Conservation (phyloP, 1,139 yeast species). For the Hanseniaspora uvarum region DNA sequence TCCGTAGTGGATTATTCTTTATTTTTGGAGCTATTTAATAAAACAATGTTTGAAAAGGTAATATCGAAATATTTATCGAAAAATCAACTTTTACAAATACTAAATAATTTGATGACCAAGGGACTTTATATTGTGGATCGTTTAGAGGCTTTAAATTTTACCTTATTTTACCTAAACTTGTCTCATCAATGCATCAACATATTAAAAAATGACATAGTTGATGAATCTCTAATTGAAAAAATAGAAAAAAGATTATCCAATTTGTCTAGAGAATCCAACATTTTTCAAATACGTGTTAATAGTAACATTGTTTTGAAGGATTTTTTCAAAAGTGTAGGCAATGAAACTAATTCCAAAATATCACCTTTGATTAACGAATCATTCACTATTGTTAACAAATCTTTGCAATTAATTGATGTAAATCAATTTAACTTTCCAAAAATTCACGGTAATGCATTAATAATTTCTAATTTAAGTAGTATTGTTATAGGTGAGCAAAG, state of each 20-base stretch:
- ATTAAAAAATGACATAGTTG: conserved; percentile 30
- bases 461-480: conserved; percentile 35
- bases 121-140: conserved; percentile 21
- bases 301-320: conserved; percentile 33
- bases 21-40: conserved; percentile 20
- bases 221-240: conserved; percentile 25
- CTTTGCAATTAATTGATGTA: conserved; percentile 15
- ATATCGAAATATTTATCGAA: conserved; percentile 22
- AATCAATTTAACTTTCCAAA: conserved; percentile 31
- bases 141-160: conserved; percentile 21
- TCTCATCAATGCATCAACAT: conserved; percentile 21
- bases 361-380: conserved; percentile 22
- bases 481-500: conserved; percentile 33
- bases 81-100: background rate
- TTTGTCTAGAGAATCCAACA: conserved; percentile 30
- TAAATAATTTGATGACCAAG: conserved; percentile 2
- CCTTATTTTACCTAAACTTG: conserved; percentile 26
- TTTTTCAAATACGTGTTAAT: conserved; percentile 33
- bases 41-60: conserved; percentile 20
- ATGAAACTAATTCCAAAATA: conserved; percentile 28
- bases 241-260: conserved; percentile 29
- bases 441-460: conserved; percentile 36
- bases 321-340: conserved; percentile 31
- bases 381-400: conserved; percentile 33
- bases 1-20: conserved; percentile 17